phyloP scores from a whole-genome alignment of 2,329 filamentous ascomycete genomes.

The Alternaria dauci region DNA sequence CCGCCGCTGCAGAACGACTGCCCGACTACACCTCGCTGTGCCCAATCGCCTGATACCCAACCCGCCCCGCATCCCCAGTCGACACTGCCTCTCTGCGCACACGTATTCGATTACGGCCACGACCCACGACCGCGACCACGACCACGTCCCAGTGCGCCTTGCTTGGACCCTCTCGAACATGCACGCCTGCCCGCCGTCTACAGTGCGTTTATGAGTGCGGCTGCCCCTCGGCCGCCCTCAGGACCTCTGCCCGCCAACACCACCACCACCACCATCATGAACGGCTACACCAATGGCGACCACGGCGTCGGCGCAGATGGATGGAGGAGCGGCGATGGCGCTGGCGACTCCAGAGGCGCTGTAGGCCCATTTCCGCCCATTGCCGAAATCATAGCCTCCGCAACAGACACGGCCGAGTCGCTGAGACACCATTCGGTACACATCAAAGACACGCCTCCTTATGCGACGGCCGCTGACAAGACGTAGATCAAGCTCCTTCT shows the following conservation, averaged over 20 bases:
- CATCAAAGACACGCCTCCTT: background rate
- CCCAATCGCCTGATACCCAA: constrained; percentile 4
- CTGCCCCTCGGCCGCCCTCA: constrained; percentile 48
- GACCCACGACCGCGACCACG: constrained; percentile 6
- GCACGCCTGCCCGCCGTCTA: constrained; percentile 31
- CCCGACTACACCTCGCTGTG: background rate
- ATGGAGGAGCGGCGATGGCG: constrained; percentile 37
- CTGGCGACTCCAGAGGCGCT: constrained; percentile 29
- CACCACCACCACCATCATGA: constrained; percentile 37
- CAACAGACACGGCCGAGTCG: constrained; percentile 47
- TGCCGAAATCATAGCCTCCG: constrained; percentile 54
- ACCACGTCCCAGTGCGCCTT: constrained; percentile 3
- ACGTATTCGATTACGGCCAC: constrained; percentile 16
- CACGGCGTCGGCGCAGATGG: constrained; percentile 30
- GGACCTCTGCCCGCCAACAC: constrained; percentile 21
- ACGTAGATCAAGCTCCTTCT: constrained; percentile 53
- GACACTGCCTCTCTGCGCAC: constrained; percentile 13
- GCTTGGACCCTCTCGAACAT: constrained; percentile 29
- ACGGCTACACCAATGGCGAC: constrained; percentile 39
- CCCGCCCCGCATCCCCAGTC: constrained; percentile 17
- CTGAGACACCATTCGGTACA: constrained; percentile 42
- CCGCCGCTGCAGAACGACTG: background rate
- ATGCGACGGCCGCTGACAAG: constrained; percentile 24
- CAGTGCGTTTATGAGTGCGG: constrained; percentile 51
- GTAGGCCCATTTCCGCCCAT: constrained; percentile 50